Percentiles rank a stretch among this genome's conserved stretches.
phyloP scores from a whole-genome alignment of 2,329 filamentous ascomycete species.

The Pyrenochaeta sp. region DNA sequence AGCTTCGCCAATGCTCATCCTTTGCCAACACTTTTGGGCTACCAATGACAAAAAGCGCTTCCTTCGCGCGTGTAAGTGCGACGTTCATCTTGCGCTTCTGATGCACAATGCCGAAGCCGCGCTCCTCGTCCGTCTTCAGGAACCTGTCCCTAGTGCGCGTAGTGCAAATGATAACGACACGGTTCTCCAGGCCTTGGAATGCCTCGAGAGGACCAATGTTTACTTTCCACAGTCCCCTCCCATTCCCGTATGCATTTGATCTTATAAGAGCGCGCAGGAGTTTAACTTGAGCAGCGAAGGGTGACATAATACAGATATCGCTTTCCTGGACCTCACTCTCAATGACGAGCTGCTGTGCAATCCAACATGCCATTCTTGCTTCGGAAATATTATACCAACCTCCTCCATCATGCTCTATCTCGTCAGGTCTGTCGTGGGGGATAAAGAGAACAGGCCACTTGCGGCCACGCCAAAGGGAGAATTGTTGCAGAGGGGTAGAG shows the following conservation, averaged over 20 bases:
- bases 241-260: constrained; percentile 8
- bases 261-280: constrained; percentile 51
- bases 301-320: constrained; percentile 56
- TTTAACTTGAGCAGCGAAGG: constrained; percentile 56
- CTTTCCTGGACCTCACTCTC: constrained; percentile 35
- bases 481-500: constrained; percentile 34
- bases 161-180: constrained; percentile 56
- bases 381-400: constrained; percentile 50
- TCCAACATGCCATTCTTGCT: constrained; percentile 40
- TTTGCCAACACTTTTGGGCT: constrained; percentile 47
- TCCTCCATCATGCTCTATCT: constrained; percentile 52
- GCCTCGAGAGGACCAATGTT: constrained; percentile 58
- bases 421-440: constrained; percentile 49
- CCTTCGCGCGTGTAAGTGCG: constrained; percentile 55
- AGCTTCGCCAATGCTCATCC: constrained; percentile 51
- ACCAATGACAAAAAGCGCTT: constrained; percentile 54
- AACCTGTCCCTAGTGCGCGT: constrained; percentile 49
- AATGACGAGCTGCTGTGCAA: constrained; percentile 37
- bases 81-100: constrained; percentile 55
- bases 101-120: constrained; percentile 48
- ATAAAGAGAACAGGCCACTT: constrained; percentile 55
- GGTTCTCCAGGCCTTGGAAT: constrained; percentile 56
- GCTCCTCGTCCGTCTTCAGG: constrained; percentile 38
- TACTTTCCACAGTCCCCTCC: constrained; percentile 44
- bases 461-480: constrained; percentile 49